phyloP scores from a whole-genome alignment of 129 eudicot species.

The Escallonia rubra region DNA sequence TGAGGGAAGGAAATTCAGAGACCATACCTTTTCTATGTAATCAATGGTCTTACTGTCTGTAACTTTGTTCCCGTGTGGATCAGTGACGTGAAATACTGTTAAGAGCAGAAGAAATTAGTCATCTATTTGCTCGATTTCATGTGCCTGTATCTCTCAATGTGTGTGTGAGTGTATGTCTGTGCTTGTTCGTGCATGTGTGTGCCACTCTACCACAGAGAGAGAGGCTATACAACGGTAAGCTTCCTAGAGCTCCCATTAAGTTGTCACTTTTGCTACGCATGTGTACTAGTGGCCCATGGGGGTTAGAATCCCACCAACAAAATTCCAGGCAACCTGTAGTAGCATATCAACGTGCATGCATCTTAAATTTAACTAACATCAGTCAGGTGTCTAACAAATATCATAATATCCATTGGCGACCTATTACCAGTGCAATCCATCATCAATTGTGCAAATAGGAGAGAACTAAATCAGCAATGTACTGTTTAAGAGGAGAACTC shows the following conservation, averaged over 20 bases:
- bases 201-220: neutral
- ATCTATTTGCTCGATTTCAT: neutral
- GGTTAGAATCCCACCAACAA: neutral
- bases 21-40: constrained; percentile 69
- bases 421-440: neutral
- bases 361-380: too few species aligned
- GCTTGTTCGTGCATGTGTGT: too few species aligned
- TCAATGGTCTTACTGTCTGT: constrained; percentile 58
- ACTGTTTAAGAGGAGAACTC: neutral
- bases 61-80: constrained; percentile 76
- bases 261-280: neutral
- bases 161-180: neutral
- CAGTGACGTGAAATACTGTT: constrained; percentile 89
- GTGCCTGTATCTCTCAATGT: neutral
- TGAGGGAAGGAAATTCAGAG: neutral
- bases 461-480: neutral
- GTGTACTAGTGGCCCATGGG: too few species aligned
- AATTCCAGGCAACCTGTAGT: neutral
- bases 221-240: neutral
- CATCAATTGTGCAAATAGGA: neutral
- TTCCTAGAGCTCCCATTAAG: neutral
- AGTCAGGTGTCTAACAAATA: too few species aligned
- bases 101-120: constrained; percentile 10
- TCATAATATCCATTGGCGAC: neutral
- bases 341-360: too few species aligned